Base-by-base conservation (phyloP, 2,329 filamentous ascomycete species). In the Sporothrix sp. region DNA sequence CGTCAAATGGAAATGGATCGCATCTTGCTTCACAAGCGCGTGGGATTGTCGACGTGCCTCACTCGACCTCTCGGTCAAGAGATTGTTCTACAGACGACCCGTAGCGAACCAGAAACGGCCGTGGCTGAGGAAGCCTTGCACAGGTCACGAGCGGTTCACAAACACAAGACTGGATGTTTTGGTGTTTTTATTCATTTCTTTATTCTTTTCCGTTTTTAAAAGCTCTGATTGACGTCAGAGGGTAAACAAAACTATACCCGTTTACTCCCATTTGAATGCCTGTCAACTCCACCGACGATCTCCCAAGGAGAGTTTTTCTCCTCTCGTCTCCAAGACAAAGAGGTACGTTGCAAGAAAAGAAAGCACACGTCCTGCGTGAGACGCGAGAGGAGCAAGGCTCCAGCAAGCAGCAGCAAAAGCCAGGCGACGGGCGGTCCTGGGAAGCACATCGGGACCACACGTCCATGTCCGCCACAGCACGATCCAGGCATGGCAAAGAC, bases 141-240 rank as follows among this genome's bases (percentile, higher is more conserved):
- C n/a, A n/a, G n/a, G n/a, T n/a, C n/a, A n/a, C n/a, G n/a, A 28
- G 25, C 10, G 32, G 7, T n/a, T 14, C 13, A 33, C 32, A n/a
- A 11, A 11, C 18, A 13, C 4, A 25, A 7, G 1, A 27, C 30
- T 48, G 7, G 39, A 40, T 48, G 47, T 49, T 42, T 38, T 54
- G 32, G 40, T 25, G 50, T 50, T 54, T 48, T 48, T 45, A n/a
- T 45, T 25, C 5, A 45, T 45, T 44, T 45, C 30, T 51, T 44
- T 44, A 28, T n/a, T 43, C 44, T 48, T 35, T 33, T 21, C 32
- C 38, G n/a, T 23, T n/a, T 46, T 16, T 36, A 43, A 45, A 37
- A 38, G 32, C 33, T 45, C 39, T 45, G 33, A 38, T 33, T 36
- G 3, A 9, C 28, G 14, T 51, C 33, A 38, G 27, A 38, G 33